Base-by-base conservation (phyloP, 768 basidiomycete genomes). In the Clitopilus passeckerianus region DNA sequence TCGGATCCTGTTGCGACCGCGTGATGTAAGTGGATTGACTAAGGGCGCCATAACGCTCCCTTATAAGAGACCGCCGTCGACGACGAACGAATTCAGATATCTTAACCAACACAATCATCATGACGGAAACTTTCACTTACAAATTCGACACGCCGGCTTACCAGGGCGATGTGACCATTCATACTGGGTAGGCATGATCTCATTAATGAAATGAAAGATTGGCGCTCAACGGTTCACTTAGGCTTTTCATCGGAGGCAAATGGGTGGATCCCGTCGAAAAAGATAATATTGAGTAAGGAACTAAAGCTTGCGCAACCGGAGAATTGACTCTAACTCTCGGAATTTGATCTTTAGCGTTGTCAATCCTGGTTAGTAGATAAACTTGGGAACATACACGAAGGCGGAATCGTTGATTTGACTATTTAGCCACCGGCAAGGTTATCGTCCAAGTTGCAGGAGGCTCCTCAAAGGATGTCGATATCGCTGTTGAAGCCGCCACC, bases 191-290 rank as follows among this genome's bases (percentile, higher is more conserved):
- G 14, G 37, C 3, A 15, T 41, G 37, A 41, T 41, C 37, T 15
- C 37, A 30, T 4, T 5, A 14, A 15, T 12, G 37, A n/a, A 41
- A 41, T 50, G 46, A 41, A 41, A 41, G 27, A 30, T 41, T 15
- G 37, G n/a, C 37, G 37, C 37, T 41, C 37, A 41, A 3, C 14
- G n/a, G 10, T 41, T 37, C 15, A 9, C 52, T 22, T 22, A 67
- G 67, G 24, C 67, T 89, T 63, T 90, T 83, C 76, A 86, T 91
- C 67, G 74, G 81, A 67, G 82, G 82, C 62, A 65, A 87, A 70
- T 90, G 79, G 67, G 69, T 77, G 20, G 80, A 82, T 23, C 81
- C 82, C 18, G 72, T 75, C 16, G 73, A 79, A 5, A 66, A 71
- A 1, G 78, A 73, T 34, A 80, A 77, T 14, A 84, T 89, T 66